These are phyloP conservation scores for Blastobotrys peoriensis DNA, from an alignment of 805 yeast genomes.

Conservation along the genomic window DNA sequence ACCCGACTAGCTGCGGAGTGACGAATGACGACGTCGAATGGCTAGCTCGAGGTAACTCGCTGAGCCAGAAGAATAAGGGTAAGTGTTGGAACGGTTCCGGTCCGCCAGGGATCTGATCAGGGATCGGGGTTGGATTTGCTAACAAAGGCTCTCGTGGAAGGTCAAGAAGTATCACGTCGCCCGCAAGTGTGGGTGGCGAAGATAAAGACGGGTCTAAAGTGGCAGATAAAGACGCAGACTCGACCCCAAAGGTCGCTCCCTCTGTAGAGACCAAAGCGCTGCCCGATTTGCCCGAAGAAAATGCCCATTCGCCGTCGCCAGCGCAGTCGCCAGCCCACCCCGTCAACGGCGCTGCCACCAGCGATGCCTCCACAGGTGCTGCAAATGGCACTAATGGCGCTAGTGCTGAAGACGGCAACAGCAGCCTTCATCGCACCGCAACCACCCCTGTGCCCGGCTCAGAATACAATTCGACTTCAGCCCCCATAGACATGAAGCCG, in stretches of 20 bases:
- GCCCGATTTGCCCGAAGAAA: background rate
- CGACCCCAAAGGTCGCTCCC: too few species aligned
- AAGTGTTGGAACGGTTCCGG: too few species aligned
- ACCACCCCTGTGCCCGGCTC: background rate
- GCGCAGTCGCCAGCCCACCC: too few species aligned
- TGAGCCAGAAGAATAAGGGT: constrained; percentile 14
- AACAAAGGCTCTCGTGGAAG: background rate
- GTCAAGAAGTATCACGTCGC: background rate
- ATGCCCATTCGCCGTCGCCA: too few species aligned
- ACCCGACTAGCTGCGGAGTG: constrained; percentile 37
- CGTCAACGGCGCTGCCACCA: too few species aligned
- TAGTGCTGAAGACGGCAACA: background rate
- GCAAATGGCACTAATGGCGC: too few species aligned
- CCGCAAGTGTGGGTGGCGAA: constrained; percentile 9
- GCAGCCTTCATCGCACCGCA: background rate
- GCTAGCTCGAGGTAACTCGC: constrained; percentile 62
- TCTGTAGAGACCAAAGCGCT: background rate
- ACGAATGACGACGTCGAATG: constrained; percentile 77
- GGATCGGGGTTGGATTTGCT: background rate
- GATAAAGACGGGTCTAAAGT: background rate
- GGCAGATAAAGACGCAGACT: too few species aligned
- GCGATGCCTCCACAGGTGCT: too few species aligned
- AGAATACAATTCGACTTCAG: background rate
- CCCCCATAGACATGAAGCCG: background rate
- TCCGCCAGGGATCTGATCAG: too few species aligned